Conservation (phyloP, 495 filamentous ascomycete genomes). For the Friedmanniomyces simplex region DNA sequence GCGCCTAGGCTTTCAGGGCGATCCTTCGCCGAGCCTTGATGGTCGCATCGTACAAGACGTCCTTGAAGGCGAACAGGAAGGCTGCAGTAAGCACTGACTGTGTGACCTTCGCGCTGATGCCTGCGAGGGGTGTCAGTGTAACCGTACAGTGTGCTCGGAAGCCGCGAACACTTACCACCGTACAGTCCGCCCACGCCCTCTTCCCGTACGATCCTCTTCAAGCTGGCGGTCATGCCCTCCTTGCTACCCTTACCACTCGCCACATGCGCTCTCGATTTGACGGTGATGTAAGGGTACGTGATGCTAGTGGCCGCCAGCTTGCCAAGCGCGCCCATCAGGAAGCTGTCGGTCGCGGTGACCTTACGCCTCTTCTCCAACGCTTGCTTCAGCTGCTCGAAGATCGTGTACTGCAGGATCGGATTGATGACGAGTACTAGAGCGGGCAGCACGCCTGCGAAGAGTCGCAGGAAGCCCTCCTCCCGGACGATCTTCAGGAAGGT, state of each 20-base stretch:
- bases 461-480: constrained; percentile 68
- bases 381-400: constrained; percentile 95
- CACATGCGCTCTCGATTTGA: constrained; percentile 95
- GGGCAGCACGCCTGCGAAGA: constrained; percentile 88
- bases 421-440: constrained; percentile 93
- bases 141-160: background rate
- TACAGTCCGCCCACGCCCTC: constrained; percentile 87
- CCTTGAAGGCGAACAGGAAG: constrained; percentile 97
- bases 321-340: constrained; percentile 82
- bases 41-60: constrained; percentile 61
- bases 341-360: constrained; percentile 75
- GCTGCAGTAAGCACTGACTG: constrained; percentile 95
- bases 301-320: constrained; percentile 89
- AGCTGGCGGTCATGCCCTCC: constrained; percentile 55
- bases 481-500: constrained; percentile 66
- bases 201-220: constrained; percentile 69
- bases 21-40: constrained; percentile 43
- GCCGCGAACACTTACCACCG: constrained; percentile 56
- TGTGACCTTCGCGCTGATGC: constrained; percentile 88
- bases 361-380: constrained; percentile 52
- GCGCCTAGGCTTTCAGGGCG: constrained; percentile 19
- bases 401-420: constrained; percentile 95
- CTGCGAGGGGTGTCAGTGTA: constrained; percentile 31
- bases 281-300: constrained; percentile 96
- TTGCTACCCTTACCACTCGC: constrained; percentile 55